Conservation (phyloP, 345 rosid genomes). For the Dimocarpus longan region DNA sequence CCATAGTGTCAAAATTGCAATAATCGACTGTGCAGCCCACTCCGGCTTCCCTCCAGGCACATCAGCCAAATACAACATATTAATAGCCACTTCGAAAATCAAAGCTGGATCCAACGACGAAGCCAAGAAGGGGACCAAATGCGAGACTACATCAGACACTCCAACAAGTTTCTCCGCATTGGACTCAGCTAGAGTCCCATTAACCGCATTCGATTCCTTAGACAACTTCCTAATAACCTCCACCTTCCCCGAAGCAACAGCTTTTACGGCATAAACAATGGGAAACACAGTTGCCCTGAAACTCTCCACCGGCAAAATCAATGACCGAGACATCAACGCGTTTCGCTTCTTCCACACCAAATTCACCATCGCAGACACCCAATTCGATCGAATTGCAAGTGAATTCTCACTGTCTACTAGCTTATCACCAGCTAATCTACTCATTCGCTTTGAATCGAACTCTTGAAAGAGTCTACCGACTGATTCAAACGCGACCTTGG, state of each 20-base stretch:
- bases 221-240: conserved; percentile 77
- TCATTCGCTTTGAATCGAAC: conserved; percentile 90
- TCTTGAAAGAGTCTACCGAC: conserved; percentile 89
- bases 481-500: conserved; percentile 96
- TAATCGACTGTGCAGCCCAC: conserved; percentile 96
- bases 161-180: conserved; percentile 88
- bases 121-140: conserved; percentile 86
- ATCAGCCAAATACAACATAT: conserved; percentile 94
- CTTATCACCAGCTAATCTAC: conserved; percentile 94
- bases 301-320: conserved; percentile 85
- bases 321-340: conserved; percentile 81
- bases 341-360: conserved; percentile 78
- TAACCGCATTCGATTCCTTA: conserved; percentile 47
- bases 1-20: conserved; percentile 95
- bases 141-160: conserved; percentile 83
- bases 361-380: conserved; percentile 90
- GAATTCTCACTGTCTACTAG: conserved; percentile 94
- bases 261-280: conserved; percentile 80
- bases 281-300: conserved; percentile 89
- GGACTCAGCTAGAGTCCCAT: conserved; percentile 55
- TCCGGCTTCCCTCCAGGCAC: conserved; percentile 98
- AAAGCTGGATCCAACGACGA: conserved; percentile 93
- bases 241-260: conserved; percentile 83
- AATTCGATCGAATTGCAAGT: conserved; percentile 81
- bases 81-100: conserved; percentile 95